phyloP scores from a whole-genome alignment of 1,284 basidiomycete genomes.

The Ganoderma lucidum region DNA sequence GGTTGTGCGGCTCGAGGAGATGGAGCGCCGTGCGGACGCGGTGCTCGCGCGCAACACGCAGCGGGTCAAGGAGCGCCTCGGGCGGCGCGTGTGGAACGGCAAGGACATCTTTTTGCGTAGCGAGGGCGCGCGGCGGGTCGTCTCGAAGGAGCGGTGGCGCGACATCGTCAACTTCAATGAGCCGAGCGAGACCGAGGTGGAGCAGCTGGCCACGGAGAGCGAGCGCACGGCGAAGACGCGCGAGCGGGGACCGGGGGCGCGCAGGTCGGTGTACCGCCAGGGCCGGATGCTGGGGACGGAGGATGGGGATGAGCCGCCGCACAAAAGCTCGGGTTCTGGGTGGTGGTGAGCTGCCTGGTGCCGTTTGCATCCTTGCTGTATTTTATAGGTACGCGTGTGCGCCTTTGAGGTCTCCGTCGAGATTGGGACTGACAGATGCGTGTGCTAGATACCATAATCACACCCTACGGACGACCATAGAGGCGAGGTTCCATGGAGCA shows the following conservation, averaged over 20 bases:
- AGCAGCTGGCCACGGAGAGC: background rate
- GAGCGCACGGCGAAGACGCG: background rate
- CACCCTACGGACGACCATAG: background rate
- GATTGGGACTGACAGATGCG: background rate
- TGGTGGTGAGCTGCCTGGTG: conserved; percentile 17
- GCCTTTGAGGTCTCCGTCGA: background rate
- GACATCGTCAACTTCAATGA: conserved; percentile 41
- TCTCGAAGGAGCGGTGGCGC: conserved; percentile 48
- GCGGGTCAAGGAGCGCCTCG: conserved; percentile 72
- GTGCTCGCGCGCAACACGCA: conserved; percentile 59
- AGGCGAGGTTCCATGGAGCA: background rate
- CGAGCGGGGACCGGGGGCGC: background rate
- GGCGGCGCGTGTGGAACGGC: conserved; percentile 70
- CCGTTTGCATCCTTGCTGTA: conserved; percentile 17
- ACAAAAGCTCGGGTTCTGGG: conserved; percentile 6
- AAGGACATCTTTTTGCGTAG: conserved; percentile 62
- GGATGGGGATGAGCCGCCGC: background rate
- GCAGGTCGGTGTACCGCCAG: background rate
- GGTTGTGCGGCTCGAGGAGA: conserved; percentile 52
- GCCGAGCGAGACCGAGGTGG: conserved; percentile 18
- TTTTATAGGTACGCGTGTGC: conserved; percentile 8
- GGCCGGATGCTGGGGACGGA: background rate
- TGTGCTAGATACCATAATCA: background rate
- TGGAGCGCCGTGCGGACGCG: conserved; percentile 51
- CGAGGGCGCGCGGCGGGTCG: conserved; percentile 37